A percentile compares a stretch with the other conserved stretches of the same genome.
Evolutionary conservation across 164 flowering plant genomes (phyloP).

Genomic region (Berberis thunbergii): DNA sequence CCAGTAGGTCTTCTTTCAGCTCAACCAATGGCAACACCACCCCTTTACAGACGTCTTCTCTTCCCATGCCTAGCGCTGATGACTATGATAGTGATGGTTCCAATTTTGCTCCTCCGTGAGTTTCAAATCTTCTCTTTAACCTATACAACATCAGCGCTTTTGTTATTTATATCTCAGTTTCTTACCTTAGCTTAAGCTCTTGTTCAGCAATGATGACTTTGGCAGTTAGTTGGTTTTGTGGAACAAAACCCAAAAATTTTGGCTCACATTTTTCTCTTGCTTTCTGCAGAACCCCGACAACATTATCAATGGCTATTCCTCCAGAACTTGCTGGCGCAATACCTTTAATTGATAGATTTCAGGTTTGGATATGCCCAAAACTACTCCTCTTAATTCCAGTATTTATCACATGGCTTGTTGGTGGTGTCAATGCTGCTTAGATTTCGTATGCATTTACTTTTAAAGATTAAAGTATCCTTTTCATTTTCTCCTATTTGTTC

Average conservation of each 20-base stretch:
- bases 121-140: not conserved
- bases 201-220: not conserved
- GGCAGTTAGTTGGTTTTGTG: not conserved
- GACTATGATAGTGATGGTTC: slow-evolving; percentile 90
- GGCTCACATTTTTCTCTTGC: not conserved
- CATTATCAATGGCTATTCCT: slow-evolving; percentile 60
- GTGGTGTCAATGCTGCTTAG: too few relatives aligned
- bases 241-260: not conserved
- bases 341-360: slow-evolving; percentile 88
- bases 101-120: slow-evolving; percentile 77
- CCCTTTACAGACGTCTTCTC: slow-evolving; percentile 38
- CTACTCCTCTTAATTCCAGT: not conserved
- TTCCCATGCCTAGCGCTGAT: slow-evolving; percentile 49
- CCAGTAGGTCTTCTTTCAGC: slow-evolving; percentile 44
- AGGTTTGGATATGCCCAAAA: slow-evolving; percentile 31
- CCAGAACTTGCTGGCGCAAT: slow-evolving; percentile 85
- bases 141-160: not conserved
- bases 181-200: not conserved
- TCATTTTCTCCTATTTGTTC: not conserved
- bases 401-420: too few relatives aligned
- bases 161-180: too few relatives aligned
- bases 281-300: slow-evolving; percentile 56
- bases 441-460: too few relatives aligned
- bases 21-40: slow-evolving; percentile 58
- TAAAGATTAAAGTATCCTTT: too few relatives aligned